Conservation (phyloP, 768 basidiomycete species). For the Rhodotorula graminis region DNA sequence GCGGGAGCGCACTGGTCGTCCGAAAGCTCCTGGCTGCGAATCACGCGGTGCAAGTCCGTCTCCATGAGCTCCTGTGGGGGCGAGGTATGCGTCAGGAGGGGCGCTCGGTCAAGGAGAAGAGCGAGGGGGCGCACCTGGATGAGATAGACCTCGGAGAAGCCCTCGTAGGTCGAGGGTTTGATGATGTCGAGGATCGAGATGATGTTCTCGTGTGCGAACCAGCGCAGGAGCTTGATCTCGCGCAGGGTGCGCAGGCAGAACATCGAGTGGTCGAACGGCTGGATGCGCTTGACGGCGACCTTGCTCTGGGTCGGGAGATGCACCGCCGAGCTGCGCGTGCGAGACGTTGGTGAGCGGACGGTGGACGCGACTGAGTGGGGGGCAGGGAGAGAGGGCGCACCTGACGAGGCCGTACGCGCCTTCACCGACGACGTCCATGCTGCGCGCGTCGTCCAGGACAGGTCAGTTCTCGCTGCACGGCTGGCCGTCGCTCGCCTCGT, state of each 20-base stretch:
- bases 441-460: not conserved
- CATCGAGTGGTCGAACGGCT: constrained; percentile 92
- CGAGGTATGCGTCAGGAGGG: not conserved
- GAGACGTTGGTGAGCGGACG: not conserved
- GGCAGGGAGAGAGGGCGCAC: constrained; percentile 35
- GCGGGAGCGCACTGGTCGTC: constrained; percentile 86
- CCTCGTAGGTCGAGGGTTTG: constrained; percentile 71
- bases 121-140: constrained; percentile 36
- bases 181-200: constrained; percentile 86
- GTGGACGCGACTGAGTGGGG: not conserved
- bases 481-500: too few relatives aligned
- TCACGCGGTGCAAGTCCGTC: constrained; percentile 77
- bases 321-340: constrained; percentile 60
- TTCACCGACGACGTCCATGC: constrained; percentile 41
- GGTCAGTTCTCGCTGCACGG: not conserved
- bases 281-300: constrained; percentile 95
- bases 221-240: constrained; percentile 69
- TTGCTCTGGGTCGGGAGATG: constrained; percentile 80
- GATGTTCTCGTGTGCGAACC: constrained; percentile 58
- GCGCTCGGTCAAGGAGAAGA: too few relatives aligned
- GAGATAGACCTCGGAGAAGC: constrained; percentile 81
- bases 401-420: constrained; percentile 70
- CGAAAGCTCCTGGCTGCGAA: constrained; percentile 86
- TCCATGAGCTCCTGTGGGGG: constrained; percentile 43
- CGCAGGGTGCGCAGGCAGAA: constrained; percentile 81